Percentiles rank a stretch among this genome's conserved stretches.
Evolutionary conservation across 805 yeast genomes (phyloP).

Genomic region (Ogataea glucozyma): DNA sequence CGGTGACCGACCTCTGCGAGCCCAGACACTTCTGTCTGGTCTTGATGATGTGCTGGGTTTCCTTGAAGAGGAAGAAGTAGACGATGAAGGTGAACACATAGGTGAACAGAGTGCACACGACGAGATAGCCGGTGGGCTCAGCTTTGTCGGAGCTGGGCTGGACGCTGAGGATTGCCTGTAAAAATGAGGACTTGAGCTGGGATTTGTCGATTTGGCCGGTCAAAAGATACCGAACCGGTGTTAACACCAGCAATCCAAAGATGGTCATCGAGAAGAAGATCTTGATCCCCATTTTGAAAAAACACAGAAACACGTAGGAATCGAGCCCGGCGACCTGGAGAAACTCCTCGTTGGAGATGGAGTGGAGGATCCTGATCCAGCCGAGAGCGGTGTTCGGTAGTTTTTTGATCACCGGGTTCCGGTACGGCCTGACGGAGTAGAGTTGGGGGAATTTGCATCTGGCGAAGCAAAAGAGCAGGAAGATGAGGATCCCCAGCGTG

Average conservation of each 20-base stretch:
- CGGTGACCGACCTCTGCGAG: slow-evolving; percentile 58
- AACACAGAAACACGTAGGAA: slow-evolving; percentile 58
- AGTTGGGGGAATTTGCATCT: slow-evolving; percentile 58
- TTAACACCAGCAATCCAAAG: slow-evolving; percentile 48
- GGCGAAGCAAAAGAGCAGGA: slow-evolving; percentile 49
- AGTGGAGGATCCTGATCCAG: slow-evolving; percentile 51
- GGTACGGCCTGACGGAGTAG: slow-evolving; percentile 54
- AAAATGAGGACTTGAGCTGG: slow-evolving; percentile 8
- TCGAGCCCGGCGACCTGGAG: slow-evolving; percentile 59
- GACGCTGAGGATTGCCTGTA: slow-evolving; percentile 11
- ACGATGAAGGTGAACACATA: slow-evolving; percentile 53
- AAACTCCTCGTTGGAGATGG: slow-evolving; percentile 50
- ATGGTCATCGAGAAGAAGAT: slow-evolving; percentile 45
- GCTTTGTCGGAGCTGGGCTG: slow-evolving; percentile 22
- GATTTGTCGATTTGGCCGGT: slow-evolving; percentile 50
- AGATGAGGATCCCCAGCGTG: slow-evolving; percentile 46
- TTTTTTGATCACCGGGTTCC: slow-evolving; percentile 44
- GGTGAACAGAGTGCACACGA: slow-evolving; percentile 58
- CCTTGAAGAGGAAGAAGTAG: slow-evolving; percentile 45
- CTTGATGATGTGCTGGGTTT: slow-evolving; percentile 49
- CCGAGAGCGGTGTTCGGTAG: slow-evolving; percentile 52
- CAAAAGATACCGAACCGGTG: slow-evolving; percentile 53
- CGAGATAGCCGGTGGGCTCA: slow-evolving; percentile 39
- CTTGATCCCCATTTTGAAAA: slow-evolving; percentile 56
- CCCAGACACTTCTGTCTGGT: slow-evolving; percentile 60